Conservation (phyloP, 768 basidiomycete species). For the Exidia glandulosa region DNA sequence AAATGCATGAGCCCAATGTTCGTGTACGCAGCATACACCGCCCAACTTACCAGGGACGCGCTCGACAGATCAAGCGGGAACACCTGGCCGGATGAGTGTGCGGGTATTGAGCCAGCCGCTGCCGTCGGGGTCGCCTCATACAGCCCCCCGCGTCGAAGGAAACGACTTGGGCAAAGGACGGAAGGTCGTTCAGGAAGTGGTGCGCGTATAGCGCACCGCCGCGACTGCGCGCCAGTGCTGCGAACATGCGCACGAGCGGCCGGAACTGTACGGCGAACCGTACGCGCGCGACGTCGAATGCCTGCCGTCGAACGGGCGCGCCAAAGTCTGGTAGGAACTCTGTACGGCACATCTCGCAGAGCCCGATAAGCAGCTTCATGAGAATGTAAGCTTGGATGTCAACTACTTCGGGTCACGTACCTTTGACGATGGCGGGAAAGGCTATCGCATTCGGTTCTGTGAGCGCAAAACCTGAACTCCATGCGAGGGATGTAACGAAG, state of each 20-base stretch:
- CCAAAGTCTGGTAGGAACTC: conserved; percentile 72
- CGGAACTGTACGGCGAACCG: conserved; percentile 74
- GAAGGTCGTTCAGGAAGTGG: conserved; percentile 60
- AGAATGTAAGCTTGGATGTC: conserved; percentile 2
- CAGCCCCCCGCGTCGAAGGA: conserved; percentile 53
- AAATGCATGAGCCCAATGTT: no score
- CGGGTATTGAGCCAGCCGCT: conserved; percentile 57
- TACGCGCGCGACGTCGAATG: conserved; percentile 72
- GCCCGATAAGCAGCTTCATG: conserved; percentile 61
- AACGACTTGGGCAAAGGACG: conserved; percentile 66
- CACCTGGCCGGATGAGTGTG: conserved; percentile 62
- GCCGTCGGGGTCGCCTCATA: conserved; percentile 56
- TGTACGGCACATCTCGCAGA: conserved; percentile 63
- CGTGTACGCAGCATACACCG: conserved; percentile 68
- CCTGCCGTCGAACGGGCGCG: conserved; percentile 58
- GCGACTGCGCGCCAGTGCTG: conserved; percentile 63
- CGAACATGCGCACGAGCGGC: conserved; percentile 58
- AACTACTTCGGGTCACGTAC: conserved; percentile 26
- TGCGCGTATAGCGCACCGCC: conserved; percentile 60
- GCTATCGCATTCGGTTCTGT: conserved; percentile 70
- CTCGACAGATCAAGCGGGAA: conserved; percentile 58
- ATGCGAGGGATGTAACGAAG: conserved; percentile 63
- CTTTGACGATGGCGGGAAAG: conserved; percentile 76
- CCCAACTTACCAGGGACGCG: conserved; percentile 72
- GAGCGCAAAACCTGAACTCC: conserved; percentile 54